Conservation (phyloP, 257 asterid genomes). For the Solanum chiquidenum region DNA sequence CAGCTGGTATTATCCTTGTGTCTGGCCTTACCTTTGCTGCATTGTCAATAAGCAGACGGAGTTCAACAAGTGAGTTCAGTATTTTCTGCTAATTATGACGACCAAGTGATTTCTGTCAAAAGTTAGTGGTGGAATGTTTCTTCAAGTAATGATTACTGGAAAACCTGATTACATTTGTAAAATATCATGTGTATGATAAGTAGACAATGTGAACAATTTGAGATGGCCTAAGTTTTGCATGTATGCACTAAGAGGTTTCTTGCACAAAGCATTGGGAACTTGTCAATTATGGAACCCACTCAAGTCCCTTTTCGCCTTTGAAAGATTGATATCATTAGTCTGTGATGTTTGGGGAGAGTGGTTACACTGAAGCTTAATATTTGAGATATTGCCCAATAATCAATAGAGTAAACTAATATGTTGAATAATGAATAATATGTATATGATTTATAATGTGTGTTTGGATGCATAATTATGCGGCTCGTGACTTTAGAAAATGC, state of each 20-base stretch:
- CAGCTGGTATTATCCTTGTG: slow-evolving; percentile 61
- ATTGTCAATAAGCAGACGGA: slow-evolving; percentile 46
- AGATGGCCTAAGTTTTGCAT: background rate
- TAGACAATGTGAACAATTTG: background rate
- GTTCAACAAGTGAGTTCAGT: slow-evolving; percentile 46
- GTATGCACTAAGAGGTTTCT: background rate
- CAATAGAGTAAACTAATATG: background rate
- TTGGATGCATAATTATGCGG: background rate
- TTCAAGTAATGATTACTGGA: background rate
- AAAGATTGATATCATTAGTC: background rate
- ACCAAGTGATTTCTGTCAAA: background rate
- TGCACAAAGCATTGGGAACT: background rate
- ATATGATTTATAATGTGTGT: background rate
- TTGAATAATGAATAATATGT: background rate
- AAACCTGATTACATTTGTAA: background rate
- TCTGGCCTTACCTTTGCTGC: slow-evolving; percentile 73
- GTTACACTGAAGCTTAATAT: background rate
- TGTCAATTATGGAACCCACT: background rate
- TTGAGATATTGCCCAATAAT: background rate
- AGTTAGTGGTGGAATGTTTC: background rate
- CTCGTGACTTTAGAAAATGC: background rate
- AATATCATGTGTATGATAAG: background rate
- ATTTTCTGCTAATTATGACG: background rate
- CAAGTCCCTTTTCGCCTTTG: background rate
- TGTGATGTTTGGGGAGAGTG: background rate